Evolutionary conservation across 306 rosid species (phyloP).

Genomic region (Abrus precatorius): DNA sequence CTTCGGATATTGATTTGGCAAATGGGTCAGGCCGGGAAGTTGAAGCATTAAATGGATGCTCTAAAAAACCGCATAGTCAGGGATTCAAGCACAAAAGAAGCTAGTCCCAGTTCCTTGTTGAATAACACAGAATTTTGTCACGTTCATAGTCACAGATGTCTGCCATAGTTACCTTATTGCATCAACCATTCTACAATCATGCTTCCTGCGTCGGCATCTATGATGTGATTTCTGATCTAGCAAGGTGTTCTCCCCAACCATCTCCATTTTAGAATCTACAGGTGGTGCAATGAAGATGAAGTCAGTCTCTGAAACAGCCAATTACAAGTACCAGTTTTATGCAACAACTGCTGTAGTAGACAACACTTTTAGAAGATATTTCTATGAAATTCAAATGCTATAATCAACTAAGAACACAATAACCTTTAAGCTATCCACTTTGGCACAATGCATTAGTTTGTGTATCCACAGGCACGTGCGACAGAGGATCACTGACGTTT

Average conservation of each 20-base stretch:
- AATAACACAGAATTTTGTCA: not conserved
- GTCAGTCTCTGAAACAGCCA: slow-evolving; percentile 45
- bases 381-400: not conserved
- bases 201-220: slow-evolving; percentile 93
- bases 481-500: slow-evolving; percentile 27
- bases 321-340: slow-evolving; percentile 29
- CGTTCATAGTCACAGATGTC: not conserved
- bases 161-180: slow-evolving; percentile 60
- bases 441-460: not conserved
- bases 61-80: slow-evolving; percentile 18
- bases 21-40: slow-evolving; percentile 4
- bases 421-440: not conserved
- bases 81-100: slow-evolving; percentile 36
- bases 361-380: not conserved
- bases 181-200: slow-evolving; percentile 87
- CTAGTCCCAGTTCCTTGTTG: not conserved
- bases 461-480: not conserved
- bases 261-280: slow-evolving; percentile 80
- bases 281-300: slow-evolving; percentile 50
- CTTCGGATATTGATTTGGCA: slow-evolving; percentile 33
- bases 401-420: not conserved
- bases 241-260: slow-evolving; percentile 90
- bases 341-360: slow-evolving; percentile 9
- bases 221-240: slow-evolving; percentile 87
- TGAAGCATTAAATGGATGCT: slow-evolving; percentile 20